Base-by-base conservation (phyloP, 2,329 filamentous ascomycete species). In the Macrophomina phaseolina region DNA sequence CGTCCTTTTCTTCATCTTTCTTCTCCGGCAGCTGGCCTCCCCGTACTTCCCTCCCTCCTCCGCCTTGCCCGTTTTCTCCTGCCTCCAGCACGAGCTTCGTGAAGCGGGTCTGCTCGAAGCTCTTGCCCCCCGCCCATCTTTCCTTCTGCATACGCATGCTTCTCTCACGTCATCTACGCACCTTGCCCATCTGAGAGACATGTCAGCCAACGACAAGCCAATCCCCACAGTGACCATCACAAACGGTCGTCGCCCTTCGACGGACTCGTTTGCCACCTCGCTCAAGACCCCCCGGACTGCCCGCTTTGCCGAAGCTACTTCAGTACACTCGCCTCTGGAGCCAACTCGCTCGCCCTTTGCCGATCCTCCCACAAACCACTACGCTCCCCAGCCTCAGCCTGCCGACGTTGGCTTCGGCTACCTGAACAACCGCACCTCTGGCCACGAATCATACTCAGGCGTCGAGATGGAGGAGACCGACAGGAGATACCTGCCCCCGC, bases 331-430 rank as follows among this genome's bases (percentile, higher is more conserved):
- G 55, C 91, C 91, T 49, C 83, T 93, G 74, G 90, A 93, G 68
- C 75, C 75, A 23, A 74, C 71, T 46, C 77, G 77, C 67, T 83
- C 84, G 38, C 87, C 88, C 8, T 91, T 91, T 73, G 32, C 84
- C 72, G 85, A 89, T 69, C 84, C 85, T 56, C 85, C 87, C 49
- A 84, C 84, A 51, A 83, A 83, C 72, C 80, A 84, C 75, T 81
- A 87, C 76, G 81, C 83, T 71, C 83, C 86, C 64, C 86, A 91
- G 77, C 82, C 89, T 64, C 90, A 93, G 76, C 91, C 94, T 38
- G 91, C 90, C 67, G 93, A 97, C 81, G 87, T 97, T 70, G 94
- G 94, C 71, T 97, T 98, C 79, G 93, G 94, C 77, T 97, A 97
- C 81, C 91, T 97, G 76, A 85, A 87, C 73, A 85, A 85, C 72